A percentile compares a stretch with the other conserved stretches of the same genome.
These are phyloP conservation scores for Bruguiera parviflora DNA, from an alignment of 345 rosid genomes.

Conservation along the genomic window DNA sequence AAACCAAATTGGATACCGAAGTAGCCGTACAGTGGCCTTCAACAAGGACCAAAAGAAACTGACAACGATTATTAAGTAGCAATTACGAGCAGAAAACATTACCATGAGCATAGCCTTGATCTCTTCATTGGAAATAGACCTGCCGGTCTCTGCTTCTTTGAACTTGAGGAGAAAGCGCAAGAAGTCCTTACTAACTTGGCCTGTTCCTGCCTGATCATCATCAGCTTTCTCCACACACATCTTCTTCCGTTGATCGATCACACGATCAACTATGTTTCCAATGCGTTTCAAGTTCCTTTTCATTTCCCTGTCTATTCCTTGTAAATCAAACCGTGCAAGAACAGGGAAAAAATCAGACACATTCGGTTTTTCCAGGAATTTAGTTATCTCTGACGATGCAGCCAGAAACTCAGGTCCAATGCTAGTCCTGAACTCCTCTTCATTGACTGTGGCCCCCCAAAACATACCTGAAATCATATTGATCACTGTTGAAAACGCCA, in stretches of 20 bases:
- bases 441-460: constrained; percentile 36
- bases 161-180: constrained; percentile 33
- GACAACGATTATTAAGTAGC: too few relatives aligned
- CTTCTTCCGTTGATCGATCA: constrained; percentile 21
- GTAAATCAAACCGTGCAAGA: constrained; percentile 43
- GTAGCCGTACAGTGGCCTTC: too few relatives aligned
- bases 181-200: constrained; percentile 17
- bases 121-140: constrained; percentile 16
- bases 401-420: constrained; percentile 18
- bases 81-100: neutral
- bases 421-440: constrained; percentile 6
- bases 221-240: neutral
- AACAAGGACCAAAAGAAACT: too few relatives aligned
- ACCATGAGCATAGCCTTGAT: constrained; percentile 40
- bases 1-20: too few relatives aligned
- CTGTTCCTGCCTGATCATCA: neutral
- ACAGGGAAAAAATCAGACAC: constrained; percentile 45
- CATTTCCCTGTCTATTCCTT: constrained; percentile 32
- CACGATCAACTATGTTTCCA: constrained; percentile 21
- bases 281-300: neutral
- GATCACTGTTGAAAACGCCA: constrained; percentile 13
- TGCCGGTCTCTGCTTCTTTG: constrained; percentile 13
- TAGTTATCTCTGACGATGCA: constrained; percentile 22
- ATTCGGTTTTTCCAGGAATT: constrained; percentile 32
- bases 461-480: constrained; percentile 29